Percentiles rank a stretch among this genome's conserved stretches.
These are phyloP conservation scores for Curvularia lunata DNA, from an alignment of 2,329 filamentous ascomycete species.

Conservation along the genomic window DNA sequence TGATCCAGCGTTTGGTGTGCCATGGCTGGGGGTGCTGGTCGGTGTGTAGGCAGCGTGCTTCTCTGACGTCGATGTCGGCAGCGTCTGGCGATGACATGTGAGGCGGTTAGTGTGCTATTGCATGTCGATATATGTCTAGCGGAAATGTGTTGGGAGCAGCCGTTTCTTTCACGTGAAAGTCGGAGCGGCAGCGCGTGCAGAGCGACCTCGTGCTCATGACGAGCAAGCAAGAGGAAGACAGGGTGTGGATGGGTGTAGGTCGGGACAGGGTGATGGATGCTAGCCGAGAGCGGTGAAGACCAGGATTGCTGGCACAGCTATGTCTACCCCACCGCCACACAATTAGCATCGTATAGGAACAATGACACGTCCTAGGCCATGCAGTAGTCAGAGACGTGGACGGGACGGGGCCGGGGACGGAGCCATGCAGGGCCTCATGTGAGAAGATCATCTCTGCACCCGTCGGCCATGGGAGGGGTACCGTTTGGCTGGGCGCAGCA, in stretches of 20 bases:
- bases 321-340: constrained; percentile 10
- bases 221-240: background rate
- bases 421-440: constrained; percentile 17
- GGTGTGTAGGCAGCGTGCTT: background rate
- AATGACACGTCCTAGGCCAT: constrained; percentile 15
- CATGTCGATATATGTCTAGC: background rate
- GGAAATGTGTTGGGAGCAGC: background rate
- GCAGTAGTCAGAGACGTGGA: constrained; percentile 9
- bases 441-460: constrained; percentile 7
- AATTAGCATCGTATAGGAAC: constrained; percentile 14
- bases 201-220: constrained; percentile 6
- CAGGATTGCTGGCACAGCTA: constrained; percentile 19
- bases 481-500: background rate
- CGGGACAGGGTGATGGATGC: constrained; percentile 7
- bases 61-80: background rate
- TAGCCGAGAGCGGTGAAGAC: constrained; percentile 28
- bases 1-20: constrained; percentile 69
- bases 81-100: constrained; percentile 13
- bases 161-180: constrained; percentile 2
- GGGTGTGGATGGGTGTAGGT: constrained; percentile 3
- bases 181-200: background rate
- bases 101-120: constrained; percentile 3
- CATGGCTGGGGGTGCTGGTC: constrained; percentile 4
- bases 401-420: constrained; percentile 13
- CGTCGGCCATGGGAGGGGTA: constrained; percentile 9